Base-by-base conservation (phyloP, 169 alveolate species). In the Fabrea salina region DNA sequence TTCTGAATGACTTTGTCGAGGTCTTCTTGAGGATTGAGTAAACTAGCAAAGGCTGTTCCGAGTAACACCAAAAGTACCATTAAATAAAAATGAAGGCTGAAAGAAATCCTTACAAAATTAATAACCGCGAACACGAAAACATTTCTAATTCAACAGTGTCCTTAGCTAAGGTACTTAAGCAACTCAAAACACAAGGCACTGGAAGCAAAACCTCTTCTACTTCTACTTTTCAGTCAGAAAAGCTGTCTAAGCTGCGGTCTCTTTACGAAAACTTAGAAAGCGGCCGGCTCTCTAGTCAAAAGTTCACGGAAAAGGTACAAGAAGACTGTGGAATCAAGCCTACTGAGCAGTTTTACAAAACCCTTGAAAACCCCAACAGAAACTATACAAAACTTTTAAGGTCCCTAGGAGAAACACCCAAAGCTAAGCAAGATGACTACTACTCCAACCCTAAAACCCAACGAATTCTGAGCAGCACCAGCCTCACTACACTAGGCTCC, bases 61-160 rank as follows among this genome's bases (percentile, higher is more conserved):
- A 47, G 56, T 47, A 47, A 25, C 2, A 47, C 56, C 16, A 47
- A 25, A n/a, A 47, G 56, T n/a, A n/a, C n/a, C n/a, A n/a, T n/a
- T n/a, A n/a, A n/a, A n/a, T n/a, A n/a, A 51, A 51, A 22, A 64
- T 64, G 75, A 64, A 64, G 25, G 75, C 75, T 16, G 75, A 64
- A 8, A 33, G 57, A 19, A 33, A 64, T 35, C 75, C 75, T 37
- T 19, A 33, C 56, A 64, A 64, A 41, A 64, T 64, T 41, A 64
- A 64, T 56, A 64, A 64, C 54, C 75, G 41, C 30, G 30, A 39
- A 33, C 35, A 64, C 54, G 75, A 64, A n/a, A 33, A 41, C 5
- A 41, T 64, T 19, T 39, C 57, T 40, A 19, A 51, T 0, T 37
- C 75, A 32, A 40, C 22, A 19, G 49, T 64, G 19, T 19, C 75